Percentiles rank a stretch among this genome's conserved stretches.
Evolutionary conservation across 495 filamentous ascomycete species (phyloP).

Genomic region (Trichodelitschia bisporula): DNA sequence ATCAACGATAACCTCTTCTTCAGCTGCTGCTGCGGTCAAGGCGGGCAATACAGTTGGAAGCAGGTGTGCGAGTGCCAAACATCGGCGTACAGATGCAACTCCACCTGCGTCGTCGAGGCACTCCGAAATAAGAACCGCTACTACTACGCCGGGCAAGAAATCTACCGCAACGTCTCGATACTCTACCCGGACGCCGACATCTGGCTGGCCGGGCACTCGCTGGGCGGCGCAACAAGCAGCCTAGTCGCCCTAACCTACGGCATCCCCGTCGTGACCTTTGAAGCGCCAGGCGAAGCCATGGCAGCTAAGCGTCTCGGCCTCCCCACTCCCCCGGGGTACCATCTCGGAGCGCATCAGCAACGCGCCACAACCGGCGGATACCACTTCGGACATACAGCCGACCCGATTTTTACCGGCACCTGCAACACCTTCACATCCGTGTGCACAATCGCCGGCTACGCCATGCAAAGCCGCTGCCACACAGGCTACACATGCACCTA

Average conservation of each 20-base stretch:
- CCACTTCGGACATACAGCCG: slow-evolving; percentile 88
- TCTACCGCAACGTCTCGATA: slow-evolving; percentile 78
- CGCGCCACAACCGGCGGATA: slow-evolving; percentile 53
- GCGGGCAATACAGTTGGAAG: slow-evolving; percentile 60
- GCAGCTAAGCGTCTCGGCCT: slow-evolving; percentile 67
- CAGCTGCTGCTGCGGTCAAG: slow-evolving; percentile 90
- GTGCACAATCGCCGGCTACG: slow-evolving; percentile 85
- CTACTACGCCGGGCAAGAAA: slow-evolving; percentile 61
- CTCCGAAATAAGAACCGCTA: slow-evolving; percentile 67
- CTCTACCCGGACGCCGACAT: slow-evolving; percentile 68
- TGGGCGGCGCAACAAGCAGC: slow-evolving; percentile 68
- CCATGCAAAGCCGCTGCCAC: slow-evolving; percentile 78
- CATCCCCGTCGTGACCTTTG: slow-evolving; percentile 63
- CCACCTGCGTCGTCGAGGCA: slow-evolving; percentile 57
- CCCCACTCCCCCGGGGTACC: slow-evolving; percentile 56
- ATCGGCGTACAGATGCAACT: slow-evolving; percentile 65
- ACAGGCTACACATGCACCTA: slow-evolving; percentile 71
- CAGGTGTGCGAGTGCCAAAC: slow-evolving; percentile 82
- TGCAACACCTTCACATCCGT: slow-evolving; percentile 73
- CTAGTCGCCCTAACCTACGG: slow-evolving; percentile 81
- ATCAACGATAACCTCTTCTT: slow-evolving; percentile 94
- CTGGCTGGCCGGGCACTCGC: slow-evolving; percentile 74
- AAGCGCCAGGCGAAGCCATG: slow-evolving; percentile 75
- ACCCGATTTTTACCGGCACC: slow-evolving; percentile 81
- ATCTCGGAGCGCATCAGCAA: slow-evolving; percentile 41